Percentiles rank a stretch among this genome's conserved stretches.
phyloP scores from a whole-genome alignment of 2,329 filamentous ascomycete species.

The Aspergillus pseudonomiae region DNA sequence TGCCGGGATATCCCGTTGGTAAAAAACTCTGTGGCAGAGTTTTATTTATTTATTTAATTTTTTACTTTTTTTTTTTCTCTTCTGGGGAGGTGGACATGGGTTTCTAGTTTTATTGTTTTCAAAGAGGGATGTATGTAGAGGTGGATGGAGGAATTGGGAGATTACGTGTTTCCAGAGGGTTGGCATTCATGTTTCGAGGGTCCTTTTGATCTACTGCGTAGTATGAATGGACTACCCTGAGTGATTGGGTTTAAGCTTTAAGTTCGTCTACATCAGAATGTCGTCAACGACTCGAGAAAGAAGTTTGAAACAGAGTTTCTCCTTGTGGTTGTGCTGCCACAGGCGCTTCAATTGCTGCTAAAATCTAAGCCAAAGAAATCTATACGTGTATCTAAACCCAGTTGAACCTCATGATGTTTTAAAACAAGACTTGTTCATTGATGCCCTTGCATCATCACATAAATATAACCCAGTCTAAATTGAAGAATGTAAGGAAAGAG shows the following conservation, averaged over 20 bases:
- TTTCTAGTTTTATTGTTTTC: neutral
- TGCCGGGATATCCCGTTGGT: neutral
- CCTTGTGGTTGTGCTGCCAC: neutral
- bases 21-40: neutral
- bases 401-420: constrained; percentile 5
- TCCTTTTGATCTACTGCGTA: neutral
- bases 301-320: neutral
- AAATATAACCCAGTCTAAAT: constrained; percentile 16
- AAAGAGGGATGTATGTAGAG: neutral
- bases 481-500: neutral
- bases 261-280: constrained; percentile 1
- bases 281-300: constrained; percentile 6
- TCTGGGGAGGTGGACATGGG: no score
- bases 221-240: no score
- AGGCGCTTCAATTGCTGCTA: neutral
- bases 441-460: constrained; percentile 14
- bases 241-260: neutral
- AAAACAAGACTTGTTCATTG: constrained; percentile 9
- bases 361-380: constrained; percentile 3
- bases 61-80: neutral
- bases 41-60: no score
- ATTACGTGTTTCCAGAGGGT: neutral
- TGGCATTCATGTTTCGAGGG: neutral
- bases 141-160: neutral
- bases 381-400: constrained; percentile 9